Base-by-base conservation (phyloP, 306 rosid species). In the Rosa multiflora region DNA sequence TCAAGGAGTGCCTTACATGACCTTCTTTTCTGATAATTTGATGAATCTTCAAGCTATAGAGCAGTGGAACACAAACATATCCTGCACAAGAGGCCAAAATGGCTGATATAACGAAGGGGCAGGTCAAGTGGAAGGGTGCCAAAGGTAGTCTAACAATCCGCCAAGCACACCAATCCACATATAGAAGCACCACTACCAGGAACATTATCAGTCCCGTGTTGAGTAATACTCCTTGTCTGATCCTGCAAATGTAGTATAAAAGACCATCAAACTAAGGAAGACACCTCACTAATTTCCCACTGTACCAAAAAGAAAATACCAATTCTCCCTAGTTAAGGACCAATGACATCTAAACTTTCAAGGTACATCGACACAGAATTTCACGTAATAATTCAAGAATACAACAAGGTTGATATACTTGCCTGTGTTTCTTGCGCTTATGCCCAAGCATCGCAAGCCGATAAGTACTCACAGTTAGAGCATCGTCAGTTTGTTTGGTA, bases 91-190 rank as follows among this genome's bases (percentile, higher is more conserved):
- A 87, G 76, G 86, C 94, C 79, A 88, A 82, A 77, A 83, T 17
- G 82, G 93, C 97, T 48, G 99, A 92, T 77, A 86, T 47, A 47
- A 92, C 78, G 82, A 94, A 94, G 29, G 98, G 99, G 12, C 97
- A 83, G 77, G 94, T 92, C 86, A 94, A 83, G 86, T 89, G 92
- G 85, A 92, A 92, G 3, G 92, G 83, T 64, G 82, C 82, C 79
- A 94, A 85, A 69, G 99, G 99, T 35, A 94, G 85, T 79, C 95
- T 89, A 77, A 94, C 97, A 62, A 93, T 88, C 81, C 88, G 86
- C 99, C 97, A 94, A 42, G 94, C 93, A 84, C 97, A 94, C 88
- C 91, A 92, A 87, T 94, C 99, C 72, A 92, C 91, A 77, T 86
- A 94, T 76, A 90, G 70, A 70, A 92, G 92, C 75, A 94, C 85